Conservation (phyloP, 257 asterid species). For the Galeopsis tetrahit region DNA sequence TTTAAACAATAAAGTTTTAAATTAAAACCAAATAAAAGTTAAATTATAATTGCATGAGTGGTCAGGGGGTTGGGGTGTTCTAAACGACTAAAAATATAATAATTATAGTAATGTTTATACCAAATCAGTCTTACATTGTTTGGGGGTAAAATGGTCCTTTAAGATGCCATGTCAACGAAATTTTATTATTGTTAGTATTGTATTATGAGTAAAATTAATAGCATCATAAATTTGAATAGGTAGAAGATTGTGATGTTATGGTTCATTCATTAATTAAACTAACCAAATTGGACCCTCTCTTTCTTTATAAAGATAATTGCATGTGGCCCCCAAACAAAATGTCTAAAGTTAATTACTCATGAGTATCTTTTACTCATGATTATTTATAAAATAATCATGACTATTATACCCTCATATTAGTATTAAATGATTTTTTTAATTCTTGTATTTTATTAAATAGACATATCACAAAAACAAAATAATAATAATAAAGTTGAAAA, state of each 20-base stretch:
- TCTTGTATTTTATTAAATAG: too few relatives aligned
- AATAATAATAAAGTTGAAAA: too few relatives aligned
- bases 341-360: constrained; percentile 22
- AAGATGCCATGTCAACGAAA: neutral
- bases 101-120: too few relatives aligned
- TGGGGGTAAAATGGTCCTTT: constrained; percentile 7
- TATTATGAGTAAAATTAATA: neutral
- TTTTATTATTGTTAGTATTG: too few relatives aligned
- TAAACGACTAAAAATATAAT: too few relatives aligned
- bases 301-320: neutral
- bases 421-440: too few relatives aligned
- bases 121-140: too few relatives aligned
- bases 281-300: neutral
- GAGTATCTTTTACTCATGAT: constrained; percentile 14
- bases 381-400: too few relatives aligned
- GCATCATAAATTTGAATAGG: neutral
- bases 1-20: neutral
- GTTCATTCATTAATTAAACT: constrained; percentile 17
- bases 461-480: too few relatives aligned
- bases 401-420: too few relatives aligned
- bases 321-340: neutral
- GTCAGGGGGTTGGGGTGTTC: neutral
- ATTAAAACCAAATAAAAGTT: neutral
- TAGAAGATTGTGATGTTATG: constrained; percentile 5
- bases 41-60: too few relatives aligned